Percentiles rank a stretch among this genome's conserved stretches.
Conservation (phyloP, 306 rosid genomes). For the Datisca glomerata region DNA sequence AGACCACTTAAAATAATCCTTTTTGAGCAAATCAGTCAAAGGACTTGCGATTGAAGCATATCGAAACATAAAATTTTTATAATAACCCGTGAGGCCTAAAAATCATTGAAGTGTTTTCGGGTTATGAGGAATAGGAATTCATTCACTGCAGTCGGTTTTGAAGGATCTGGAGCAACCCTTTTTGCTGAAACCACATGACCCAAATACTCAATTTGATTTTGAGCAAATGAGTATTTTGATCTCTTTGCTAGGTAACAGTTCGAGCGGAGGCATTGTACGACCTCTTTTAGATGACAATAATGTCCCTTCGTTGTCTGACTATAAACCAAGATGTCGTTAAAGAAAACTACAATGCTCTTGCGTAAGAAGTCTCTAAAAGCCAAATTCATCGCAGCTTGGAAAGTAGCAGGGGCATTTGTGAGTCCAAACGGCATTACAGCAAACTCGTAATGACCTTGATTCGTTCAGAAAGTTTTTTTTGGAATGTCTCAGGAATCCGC, state of each 20-base stretch:
- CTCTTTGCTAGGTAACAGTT: no score
- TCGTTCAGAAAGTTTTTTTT: not conserved
- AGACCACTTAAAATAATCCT: not conserved
- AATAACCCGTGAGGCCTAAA: slow-evolving; percentile 2
- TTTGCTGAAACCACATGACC: not conserved
- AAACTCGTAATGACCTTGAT: not conserved
- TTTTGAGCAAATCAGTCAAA: not conserved
- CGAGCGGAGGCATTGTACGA: no score
- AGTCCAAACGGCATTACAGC: no score
- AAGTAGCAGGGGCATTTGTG: not conserved
- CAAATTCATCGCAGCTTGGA: not conserved
- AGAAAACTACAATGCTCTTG: no score
- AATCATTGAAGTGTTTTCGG: not conserved
- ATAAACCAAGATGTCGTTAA: no score
- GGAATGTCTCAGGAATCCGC: not conserved
- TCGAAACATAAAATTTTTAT: not conserved
- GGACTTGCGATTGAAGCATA: not conserved
- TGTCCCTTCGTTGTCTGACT: no score
- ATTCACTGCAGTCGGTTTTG: not conserved
- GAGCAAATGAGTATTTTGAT: not conserved
- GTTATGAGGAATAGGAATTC: not conserved
- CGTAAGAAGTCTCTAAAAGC: not conserved
- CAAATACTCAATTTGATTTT: not conserved
- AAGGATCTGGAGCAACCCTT: not conserved
- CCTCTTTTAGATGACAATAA: no score